Base-by-base conservation (phyloP, 2,329 filamentous ascomycete species). In the Cytospora piceicola region DNA sequence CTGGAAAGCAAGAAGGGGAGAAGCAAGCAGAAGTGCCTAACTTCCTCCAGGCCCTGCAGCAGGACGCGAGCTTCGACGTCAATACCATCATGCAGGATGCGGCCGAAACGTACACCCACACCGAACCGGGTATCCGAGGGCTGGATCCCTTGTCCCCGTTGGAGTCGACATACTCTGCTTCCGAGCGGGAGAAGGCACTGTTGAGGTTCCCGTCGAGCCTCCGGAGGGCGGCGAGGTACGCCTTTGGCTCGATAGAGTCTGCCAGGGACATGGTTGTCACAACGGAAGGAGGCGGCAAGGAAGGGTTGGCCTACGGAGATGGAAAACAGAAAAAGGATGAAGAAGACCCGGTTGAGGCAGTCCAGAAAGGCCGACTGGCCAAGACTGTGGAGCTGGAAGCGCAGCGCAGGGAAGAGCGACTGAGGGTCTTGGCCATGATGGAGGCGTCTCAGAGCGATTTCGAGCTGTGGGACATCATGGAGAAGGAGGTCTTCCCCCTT, bases 391-490 rank as follows among this genome's bases (percentile, higher is more conserved):
- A 82, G 64, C 73, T 79, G 27, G 78, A 82, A 57, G 71, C 73
- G 2, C 73, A 77, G 32, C 77, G 82, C 12, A 72, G 75, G 12
- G 70, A 77, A 8, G 87, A 89, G 72, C 79, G 82, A 56, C 70
- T 72, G 30, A 78, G 85, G 12, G 81, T 92, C 11, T 82, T 85
- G 68, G 68, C 70, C 7, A 71, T 85, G 49, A 84, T 94, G 78
- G 75, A 78, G 14, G 73, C 71, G 2, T 88, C 88, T 22, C 70
- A 78, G 65, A 85, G 85, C 0, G 91, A 94, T 70, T 77, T 82
- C 24, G 85, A 86, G 59, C 79, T 93, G 12, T 93, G 90, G 90
- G 75, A 85, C 8, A 75, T 90, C 3, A 80, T 94, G 73, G 86
- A 92, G 67, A 74, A 78, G 5, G 84, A 92, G 59, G 87, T 93